Base-by-base conservation (phyloP, 2,329 filamentous ascomycete genomes). In the Arachnomyces sp. region DNA sequence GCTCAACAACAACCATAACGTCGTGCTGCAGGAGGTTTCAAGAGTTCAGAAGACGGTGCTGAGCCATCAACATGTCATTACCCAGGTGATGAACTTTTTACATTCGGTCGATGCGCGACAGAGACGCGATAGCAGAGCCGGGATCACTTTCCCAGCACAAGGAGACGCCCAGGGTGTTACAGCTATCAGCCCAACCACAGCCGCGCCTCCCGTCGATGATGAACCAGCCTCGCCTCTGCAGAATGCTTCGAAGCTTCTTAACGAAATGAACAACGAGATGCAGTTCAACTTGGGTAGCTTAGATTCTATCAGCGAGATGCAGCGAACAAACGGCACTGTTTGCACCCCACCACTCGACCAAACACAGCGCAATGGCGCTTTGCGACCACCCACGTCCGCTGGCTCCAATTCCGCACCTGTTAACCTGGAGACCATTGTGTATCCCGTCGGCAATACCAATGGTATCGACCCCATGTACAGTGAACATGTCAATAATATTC, bases 391-490 rank as follows among this genome's bases (percentile, higher is more conserved):
- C 3, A 64, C 64, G 2, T 64, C 65, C 5, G 57, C 61, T 25
- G 59, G 61, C 2, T 75, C 76, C 1, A 71, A 67, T 30, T 67
- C 68, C 2, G 63, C 69, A 2, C 66, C 77, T 55, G 70, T 70
- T 4, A 73, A 64, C 49, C 60, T 82, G 33, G 80, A 84, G 45
- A 75, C 73, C 47, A 76, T 93, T 39, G 88, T 95, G 7, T 96
- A 95, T 58, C 89, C 90, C 0, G 87, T 94, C 12, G 89, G 89
- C 13, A 80, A 88, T 49, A 92, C 82, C 0, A 85, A 93, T 49
- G 89, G 89, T 39, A 95, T 95, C 49, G 89, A 95, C 57, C 89
- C 90, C 1, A 92, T 94, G 73, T 89, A 90, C 57, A 83, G 85
- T 51, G 89, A 95, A 53, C 88, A 95, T 56, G 87, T 95, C 56